phyloP scores from a whole-genome alignment of 805 yeast genomes.

The Lipomyces japonicus region DNA sequence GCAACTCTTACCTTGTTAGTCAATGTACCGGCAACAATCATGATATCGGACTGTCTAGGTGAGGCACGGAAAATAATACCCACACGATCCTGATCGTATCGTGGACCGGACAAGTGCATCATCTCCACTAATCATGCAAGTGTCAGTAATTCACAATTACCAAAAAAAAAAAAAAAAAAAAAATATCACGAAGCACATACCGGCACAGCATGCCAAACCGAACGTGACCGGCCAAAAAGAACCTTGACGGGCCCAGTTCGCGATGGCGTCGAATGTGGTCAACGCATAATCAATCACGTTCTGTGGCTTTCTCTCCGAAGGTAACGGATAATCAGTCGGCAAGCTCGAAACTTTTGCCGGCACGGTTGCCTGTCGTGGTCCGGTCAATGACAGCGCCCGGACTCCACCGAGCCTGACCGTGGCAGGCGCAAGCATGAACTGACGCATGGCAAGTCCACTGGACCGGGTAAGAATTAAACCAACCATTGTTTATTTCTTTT shows the following conservation, averaged over 20 bases:
- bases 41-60: slow-evolving; percentile 87
- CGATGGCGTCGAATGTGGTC: slow-evolving; percentile 75
- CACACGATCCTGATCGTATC: slow-evolving; percentile 87
- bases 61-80: slow-evolving; percentile 92
- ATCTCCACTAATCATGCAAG: slow-evolving; percentile 54
- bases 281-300: slow-evolving; percentile 73
- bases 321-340: slow-evolving; percentile 67
- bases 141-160: neutral
- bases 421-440: neutral
- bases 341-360: slow-evolving; percentile 35
- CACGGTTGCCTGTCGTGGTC: neutral
- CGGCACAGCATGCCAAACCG: slow-evolving; percentile 87
- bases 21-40: slow-evolving; percentile 88
- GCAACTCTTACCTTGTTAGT: slow-evolving; percentile 53
- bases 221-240: slow-evolving; percentile 92
- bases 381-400: neutral
- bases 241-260: slow-evolving; percentile 88
- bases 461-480: neutral
- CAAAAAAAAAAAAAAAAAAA: no score
- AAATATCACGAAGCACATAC: no score
- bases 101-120: slow-evolving; percentile 90
- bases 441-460: neutral
- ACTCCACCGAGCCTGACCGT: slow-evolving; percentile 6
- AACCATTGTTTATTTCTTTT: slow-evolving; percentile 3
- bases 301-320: slow-evolving; percentile 57